Conservation (phyloP, 768 basidiomycete genomes). For the Leccinum aurantiacum region DNA sequence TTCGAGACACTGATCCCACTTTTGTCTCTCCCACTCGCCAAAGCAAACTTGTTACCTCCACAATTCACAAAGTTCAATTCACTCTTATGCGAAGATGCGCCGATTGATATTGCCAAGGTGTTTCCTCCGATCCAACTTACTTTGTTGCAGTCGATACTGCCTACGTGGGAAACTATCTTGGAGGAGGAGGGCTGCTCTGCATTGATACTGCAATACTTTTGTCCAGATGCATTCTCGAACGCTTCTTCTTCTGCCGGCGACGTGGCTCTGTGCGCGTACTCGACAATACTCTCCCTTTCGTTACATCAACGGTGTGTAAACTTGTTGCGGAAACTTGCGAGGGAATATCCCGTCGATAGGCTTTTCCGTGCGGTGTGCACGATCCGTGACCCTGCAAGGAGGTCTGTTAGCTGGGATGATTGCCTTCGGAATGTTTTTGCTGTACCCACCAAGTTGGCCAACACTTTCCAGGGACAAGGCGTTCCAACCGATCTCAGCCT, state of each 20-base stretch:
- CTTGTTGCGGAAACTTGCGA: conserved; percentile 54
- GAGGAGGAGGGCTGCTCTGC: conserved; percentile 44
- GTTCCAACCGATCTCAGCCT: conserved; percentile 54
- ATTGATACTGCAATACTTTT: conserved; percentile 70
- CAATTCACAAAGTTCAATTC: conserved; percentile 47
- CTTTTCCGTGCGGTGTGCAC: conserved; percentile 55
- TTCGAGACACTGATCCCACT: conserved; percentile 53
- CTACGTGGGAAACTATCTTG: conserved; percentile 64
- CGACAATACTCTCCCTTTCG: conserved; percentile 54
- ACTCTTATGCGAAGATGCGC: conserved; percentile 27
- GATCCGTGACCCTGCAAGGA: conserved; percentile 22
- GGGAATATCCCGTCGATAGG: conserved; percentile 67
- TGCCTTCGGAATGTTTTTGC: conserved; percentile 61
- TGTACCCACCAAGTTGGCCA: conserved; percentile 78
- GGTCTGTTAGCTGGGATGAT: conserved; percentile 68
- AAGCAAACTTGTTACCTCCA: conserved; percentile 58
- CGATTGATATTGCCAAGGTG: conserved; percentile 29
- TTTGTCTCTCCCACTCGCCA: conserved; percentile 57
- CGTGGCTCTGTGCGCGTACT: conserved; percentile 61
- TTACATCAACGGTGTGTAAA: conserved; percentile 50
- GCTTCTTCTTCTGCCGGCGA: conserved; percentile 50
- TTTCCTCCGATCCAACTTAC: conserved; percentile 62
- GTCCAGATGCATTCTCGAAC: conserved; percentile 60
- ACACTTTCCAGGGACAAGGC: conserved; percentile 51
- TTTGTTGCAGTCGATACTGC: conserved; percentile 62